A percentile compares a stretch with the other conserved stretches of the same genome.
These are phyloP conservation scores for Solanum etuberosum DNA, from an alignment of 257 asterid genomes.

Conservation along the genomic window DNA sequence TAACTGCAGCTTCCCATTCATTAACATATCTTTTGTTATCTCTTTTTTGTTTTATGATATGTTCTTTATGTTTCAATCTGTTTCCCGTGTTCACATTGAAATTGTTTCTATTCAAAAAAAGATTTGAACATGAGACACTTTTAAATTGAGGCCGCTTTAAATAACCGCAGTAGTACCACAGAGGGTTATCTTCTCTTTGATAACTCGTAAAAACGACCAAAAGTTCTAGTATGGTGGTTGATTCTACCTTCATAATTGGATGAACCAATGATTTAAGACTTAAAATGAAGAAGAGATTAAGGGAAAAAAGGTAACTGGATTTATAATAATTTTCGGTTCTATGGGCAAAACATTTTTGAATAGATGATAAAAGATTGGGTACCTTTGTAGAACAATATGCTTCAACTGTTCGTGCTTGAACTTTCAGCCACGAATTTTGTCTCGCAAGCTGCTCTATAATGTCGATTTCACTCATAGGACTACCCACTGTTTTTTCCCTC, in stretches of 20 bases:
- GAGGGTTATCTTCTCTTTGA: not conserved
- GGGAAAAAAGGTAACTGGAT: not conserved
- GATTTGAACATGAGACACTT: not conserved
- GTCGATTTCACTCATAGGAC: not conserved
- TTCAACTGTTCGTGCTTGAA: not conserved
- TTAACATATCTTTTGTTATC: not conserved
- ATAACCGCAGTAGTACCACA: not conserved
- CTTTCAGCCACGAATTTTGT: not conserved
- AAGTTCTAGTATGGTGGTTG: not conserved
- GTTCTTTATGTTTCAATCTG: not conserved
- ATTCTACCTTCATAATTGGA: not conserved
- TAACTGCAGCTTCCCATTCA: slow-evolving; percentile 5
- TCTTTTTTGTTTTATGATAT: not conserved
- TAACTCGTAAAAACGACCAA: not conserved
- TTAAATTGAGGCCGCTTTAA: not conserved
- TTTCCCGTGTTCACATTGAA: not conserved
- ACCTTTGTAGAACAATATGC: not conserved
- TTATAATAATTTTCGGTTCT: not conserved
- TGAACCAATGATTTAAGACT: not conserved
- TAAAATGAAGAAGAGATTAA: not conserved
- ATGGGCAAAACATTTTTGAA: not conserved
- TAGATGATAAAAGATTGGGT: not conserved
- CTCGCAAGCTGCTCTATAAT: not conserved
- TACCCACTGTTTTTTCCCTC: not conserved
- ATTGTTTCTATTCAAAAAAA: not conserved